phyloP scores from a whole-genome alignment of 1,284 basidiomycete genomes.

The Leucoagaricus sp. region DNA sequence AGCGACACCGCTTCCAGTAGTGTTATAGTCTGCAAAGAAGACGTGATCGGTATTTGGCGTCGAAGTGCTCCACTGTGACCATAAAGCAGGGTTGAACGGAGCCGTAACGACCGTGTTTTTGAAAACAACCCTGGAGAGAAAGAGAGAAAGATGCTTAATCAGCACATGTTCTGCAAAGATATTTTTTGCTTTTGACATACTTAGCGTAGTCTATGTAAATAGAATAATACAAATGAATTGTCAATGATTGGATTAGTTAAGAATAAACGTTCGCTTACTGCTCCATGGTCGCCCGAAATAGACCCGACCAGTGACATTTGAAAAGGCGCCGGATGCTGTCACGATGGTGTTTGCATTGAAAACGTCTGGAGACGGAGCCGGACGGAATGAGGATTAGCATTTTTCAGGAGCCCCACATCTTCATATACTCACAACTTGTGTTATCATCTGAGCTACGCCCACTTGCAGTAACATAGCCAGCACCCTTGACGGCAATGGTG shows the following conservation, averaged over 20 bases:
- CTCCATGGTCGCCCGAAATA: slow-evolving; percentile 55
- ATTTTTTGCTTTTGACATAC: slow-evolving; percentile 23
- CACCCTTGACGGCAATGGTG: slow-evolving; percentile 41
- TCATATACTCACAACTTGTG: slow-evolving; percentile 42
- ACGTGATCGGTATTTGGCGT: slow-evolving; percentile 43
- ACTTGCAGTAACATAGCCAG: slow-evolving; percentile 53
- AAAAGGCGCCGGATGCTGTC: slow-evolving; percentile 43
- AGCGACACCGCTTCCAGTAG: slow-evolving; percentile 39
- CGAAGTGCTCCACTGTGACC: slow-evolving; percentile 45
- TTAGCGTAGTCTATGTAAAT: slow-evolving; percentile 35
- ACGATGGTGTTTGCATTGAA: slow-evolving; percentile 50
- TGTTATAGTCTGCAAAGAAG: slow-evolving; percentile 50
- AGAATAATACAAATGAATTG: not conserved
- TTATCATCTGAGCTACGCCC: slow-evolving; percentile 48
- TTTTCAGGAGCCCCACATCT: not conserved
- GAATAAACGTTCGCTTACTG: slow-evolving; percentile 24
- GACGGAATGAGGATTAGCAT: not conserved
- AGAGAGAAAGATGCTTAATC: not conserved
- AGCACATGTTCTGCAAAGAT: not conserved
- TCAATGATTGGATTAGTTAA: not conserved
- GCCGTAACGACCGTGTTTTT: slow-evolving; percentile 43
- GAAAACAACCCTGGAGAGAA: slow-evolving; percentile 41
- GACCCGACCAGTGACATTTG: slow-evolving; percentile 34
- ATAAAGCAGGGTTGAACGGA: slow-evolving; percentile 43
- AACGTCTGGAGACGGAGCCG: slow-evolving; percentile 34